Evolutionary conservation across 345 rosid genomes (phyloP), one percentile per base, ranked within the genome.

Genomic region (Salix viminalis): DNA sequence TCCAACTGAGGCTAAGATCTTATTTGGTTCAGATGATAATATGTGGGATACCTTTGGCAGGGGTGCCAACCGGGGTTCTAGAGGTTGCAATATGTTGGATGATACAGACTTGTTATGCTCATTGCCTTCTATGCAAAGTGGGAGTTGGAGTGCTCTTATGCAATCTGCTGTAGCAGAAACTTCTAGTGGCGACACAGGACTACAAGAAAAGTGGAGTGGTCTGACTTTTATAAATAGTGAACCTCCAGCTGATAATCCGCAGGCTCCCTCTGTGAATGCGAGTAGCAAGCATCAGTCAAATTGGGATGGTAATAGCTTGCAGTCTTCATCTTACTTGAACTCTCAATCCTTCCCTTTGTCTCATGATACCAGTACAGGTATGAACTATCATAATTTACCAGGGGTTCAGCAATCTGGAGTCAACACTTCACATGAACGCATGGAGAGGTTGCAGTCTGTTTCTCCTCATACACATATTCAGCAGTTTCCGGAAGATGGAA

Each of bases 141-240:
- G 99, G 80, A 90, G 94, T 77, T 96, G 97, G 99, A 93, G 99
- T 86, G 98, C 99, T 75, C 98, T 96, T 83, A 96, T 96, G 99
- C 98, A 90, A 80, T 93, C 99, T 77, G 99, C 98, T 83, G 91
- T 93, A 26, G 97, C 94, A 74, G 99, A 96, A 89, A 84, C 97
- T 78, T 88, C 96, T 68, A 88, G 83, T 60, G 84, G 82, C 72
- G 91, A 90, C 69, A 76, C 80, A 37, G 90, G 87, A 54, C 18
- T 71, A 58, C 90, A 87, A 52, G 96, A 90, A 80, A 90, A 88
- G 80, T 86, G 91, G 91, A 81, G 84, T 84, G 86, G 92, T 72
- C 69, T 82, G 75, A 76, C 84, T 68, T 44, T 81, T 70, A 88
- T 70, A 65, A 80, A 78, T 65, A 69, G 86, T 23, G 88, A 87